Conservation (phyloP, 2,329 filamentous ascomycete genomes). For the Alternaria incomplexa region DNA sequence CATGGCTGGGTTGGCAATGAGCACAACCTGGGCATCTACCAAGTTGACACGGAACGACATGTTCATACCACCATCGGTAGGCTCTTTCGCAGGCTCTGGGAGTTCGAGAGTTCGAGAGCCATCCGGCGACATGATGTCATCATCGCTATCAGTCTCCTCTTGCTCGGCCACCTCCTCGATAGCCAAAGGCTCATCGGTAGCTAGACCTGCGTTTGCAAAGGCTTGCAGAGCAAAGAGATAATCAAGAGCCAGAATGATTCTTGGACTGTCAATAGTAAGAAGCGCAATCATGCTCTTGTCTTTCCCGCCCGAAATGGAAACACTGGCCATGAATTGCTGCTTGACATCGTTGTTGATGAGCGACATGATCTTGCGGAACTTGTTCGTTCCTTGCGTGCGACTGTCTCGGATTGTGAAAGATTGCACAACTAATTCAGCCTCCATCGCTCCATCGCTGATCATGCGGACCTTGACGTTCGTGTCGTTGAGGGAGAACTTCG, state of each 20-base stretch:
- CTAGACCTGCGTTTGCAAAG: conserved; percentile 75
- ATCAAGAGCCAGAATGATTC: conserved; percentile 93
- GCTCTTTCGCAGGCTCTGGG: conserved; percentile 27
- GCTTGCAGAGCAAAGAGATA: conserved; percentile 90
- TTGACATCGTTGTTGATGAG: conserved; percentile 89
- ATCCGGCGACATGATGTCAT: conserved; percentile 45
- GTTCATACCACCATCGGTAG: conserved; percentile 62
- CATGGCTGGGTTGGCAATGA: conserved; percentile 92
- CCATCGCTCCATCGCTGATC: conserved; percentile 88
- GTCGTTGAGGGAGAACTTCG: conserved; percentile 91
- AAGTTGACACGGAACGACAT: conserved; percentile 91
- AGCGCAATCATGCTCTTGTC: conserved; percentile 86
- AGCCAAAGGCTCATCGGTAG: conserved; percentile 61
- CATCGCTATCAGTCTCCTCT: conserved; percentile 48
- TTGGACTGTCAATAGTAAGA: conserved; percentile 91
- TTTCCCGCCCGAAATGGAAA: conserved; percentile 86
- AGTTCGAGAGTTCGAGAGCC: conserved; percentile 29
- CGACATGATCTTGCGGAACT: conserved; percentile 98
- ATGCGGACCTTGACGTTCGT: conserved; percentile 91
- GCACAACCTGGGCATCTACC: conserved; percentile 93
- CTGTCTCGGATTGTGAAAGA: conserved; percentile 96
- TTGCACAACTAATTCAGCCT: conserved; percentile 90
- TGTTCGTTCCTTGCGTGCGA: conserved; percentile 86
- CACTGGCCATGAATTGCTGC: conserved; percentile 97
- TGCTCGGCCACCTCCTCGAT: conserved; percentile 67